phyloP scores from a whole-genome alignment of 1,284 basidiomycete species.

The Cryptococcus floricola region DNA sequence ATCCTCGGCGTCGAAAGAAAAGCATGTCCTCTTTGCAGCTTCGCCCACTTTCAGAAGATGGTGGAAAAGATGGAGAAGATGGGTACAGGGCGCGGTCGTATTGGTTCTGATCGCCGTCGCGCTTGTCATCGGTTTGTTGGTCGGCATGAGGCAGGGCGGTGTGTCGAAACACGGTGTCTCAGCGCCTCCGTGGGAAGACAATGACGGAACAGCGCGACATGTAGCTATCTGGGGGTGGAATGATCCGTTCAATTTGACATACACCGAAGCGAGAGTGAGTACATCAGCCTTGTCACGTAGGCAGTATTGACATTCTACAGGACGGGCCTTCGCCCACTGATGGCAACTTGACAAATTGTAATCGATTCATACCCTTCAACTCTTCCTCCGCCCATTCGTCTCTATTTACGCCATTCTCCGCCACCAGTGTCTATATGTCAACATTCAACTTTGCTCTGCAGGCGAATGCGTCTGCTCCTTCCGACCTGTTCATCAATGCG shows the following conservation, averaged over 20 bases:
- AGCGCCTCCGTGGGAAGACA: constrained; percentile 8
- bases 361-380: constrained; percentile 33
- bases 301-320: constrained; percentile 8
- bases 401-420: constrained; percentile 34
- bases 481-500: constrained; percentile 35
- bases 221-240: constrained; percentile 9
- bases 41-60: constrained; percentile 4
- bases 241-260: constrained; percentile 30
- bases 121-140: constrained; percentile 32
- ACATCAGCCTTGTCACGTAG: background rate
- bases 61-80: constrained; percentile 33
- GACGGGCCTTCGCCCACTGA: constrained; percentile 40
- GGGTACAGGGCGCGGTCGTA: constrained; percentile 23
- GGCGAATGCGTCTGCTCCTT: constrained; percentile 12
- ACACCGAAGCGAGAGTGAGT: constrained; percentile 28
- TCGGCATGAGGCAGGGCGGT: constrained; percentile 23
- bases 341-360: constrained; percentile 35
- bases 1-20: constrained; percentile 5
- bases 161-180: background rate
- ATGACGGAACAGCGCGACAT: constrained; percentile 12
- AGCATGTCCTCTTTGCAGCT: background rate
- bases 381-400: constrained; percentile 19
- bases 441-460: constrained; percentile 34
- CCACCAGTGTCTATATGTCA: constrained; percentile 22
- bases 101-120: constrained; percentile 26